Percentiles rank a stretch among this genome's conserved stretches.
Conservation (phyloP, 805 yeast species). For the Martiniozyma abietophila region DNA sequence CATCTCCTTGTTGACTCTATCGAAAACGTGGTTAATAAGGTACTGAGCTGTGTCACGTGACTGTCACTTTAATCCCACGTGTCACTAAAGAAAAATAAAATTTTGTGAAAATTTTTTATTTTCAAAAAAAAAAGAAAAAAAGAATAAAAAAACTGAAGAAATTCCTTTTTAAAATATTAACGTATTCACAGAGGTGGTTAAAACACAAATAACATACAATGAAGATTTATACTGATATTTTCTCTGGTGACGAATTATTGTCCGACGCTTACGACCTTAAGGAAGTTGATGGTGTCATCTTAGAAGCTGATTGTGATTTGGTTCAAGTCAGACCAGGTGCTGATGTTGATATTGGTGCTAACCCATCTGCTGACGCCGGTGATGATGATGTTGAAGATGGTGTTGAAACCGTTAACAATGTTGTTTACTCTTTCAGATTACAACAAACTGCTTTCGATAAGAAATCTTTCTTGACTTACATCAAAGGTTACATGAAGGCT, state of each 20-base stretch:
- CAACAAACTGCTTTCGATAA: conserved; percentile 95
- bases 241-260: conserved; percentile 92
- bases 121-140: too few relatives aligned
- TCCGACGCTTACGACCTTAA: conserved; percentile 94
- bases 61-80: too few relatives aligned
- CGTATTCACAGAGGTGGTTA: too few relatives aligned
- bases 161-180: too few relatives aligned
- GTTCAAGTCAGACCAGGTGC: conserved; percentile 76
- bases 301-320: conserved; percentile 95
- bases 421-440: conserved; percentile 97
- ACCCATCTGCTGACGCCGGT: conserved; percentile 97
- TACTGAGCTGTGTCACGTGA: too few relatives aligned
- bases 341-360: conserved; percentile 97
- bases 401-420: conserved; percentile 91
- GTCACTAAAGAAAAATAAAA: too few relatives aligned
- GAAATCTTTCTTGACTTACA: conserved; percentile 93
- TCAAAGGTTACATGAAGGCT: conserved; percentile 98
- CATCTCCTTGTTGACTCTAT: too few relatives aligned
- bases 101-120: too few relatives aligned
- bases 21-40: too few relatives aligned
- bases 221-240: conserved; percentile 56
- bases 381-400: conserved; percentile 77
- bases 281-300: conserved; percentile 83
- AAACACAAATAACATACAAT: conserved; percentile 15
- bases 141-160: not conserved